Conservation (phyloP, 164 flowering plant species). For the Malania oleifera region DNA sequence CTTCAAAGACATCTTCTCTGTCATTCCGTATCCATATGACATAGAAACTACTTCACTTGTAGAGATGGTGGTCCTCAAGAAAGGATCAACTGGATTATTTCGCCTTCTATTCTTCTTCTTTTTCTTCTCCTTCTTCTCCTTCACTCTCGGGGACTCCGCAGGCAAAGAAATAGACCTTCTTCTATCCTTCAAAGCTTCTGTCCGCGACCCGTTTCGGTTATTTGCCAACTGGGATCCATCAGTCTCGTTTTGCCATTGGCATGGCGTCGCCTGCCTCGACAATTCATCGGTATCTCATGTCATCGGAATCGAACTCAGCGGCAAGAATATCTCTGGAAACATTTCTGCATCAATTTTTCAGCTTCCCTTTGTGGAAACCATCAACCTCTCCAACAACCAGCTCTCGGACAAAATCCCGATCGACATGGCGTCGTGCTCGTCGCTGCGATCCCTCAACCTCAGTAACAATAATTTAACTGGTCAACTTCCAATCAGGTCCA, state of each 20-base stretch:
- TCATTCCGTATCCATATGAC: too few relatives aligned
- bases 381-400: constrained; percentile 58
- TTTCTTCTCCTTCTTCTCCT: constrained; percentile 11
- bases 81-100: constrained; percentile 1
- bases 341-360: constrained; percentile 38
- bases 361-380: constrained; percentile 32
- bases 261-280: constrained; percentile 48
- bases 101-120: constrained; percentile 8
- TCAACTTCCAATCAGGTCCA: constrained; percentile 34
- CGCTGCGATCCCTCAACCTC: constrained; percentile 58
- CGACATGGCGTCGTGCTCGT: constrained; percentile 25
- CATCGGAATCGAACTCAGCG: constrained; percentile 39
- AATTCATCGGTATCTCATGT: constrained; percentile 41
- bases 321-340: constrained; percentile 59
- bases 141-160: constrained; percentile 8
- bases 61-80: neutral
- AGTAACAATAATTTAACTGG: constrained; percentile 74
- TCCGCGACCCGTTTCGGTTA: constrained; percentile 37
- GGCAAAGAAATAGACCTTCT: constrained; percentile 43
- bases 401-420: constrained; percentile 48
- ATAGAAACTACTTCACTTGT: too few relatives aligned
- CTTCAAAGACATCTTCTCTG: too few relatives aligned
- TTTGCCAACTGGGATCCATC: constrained; percentile 56
- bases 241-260: constrained; percentile 46
- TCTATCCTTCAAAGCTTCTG: constrained; percentile 49